Evolutionary conservation across 2,329 filamentous ascomycete genomes (phyloP).

Genomic region (Epichloe baconii): DNA sequence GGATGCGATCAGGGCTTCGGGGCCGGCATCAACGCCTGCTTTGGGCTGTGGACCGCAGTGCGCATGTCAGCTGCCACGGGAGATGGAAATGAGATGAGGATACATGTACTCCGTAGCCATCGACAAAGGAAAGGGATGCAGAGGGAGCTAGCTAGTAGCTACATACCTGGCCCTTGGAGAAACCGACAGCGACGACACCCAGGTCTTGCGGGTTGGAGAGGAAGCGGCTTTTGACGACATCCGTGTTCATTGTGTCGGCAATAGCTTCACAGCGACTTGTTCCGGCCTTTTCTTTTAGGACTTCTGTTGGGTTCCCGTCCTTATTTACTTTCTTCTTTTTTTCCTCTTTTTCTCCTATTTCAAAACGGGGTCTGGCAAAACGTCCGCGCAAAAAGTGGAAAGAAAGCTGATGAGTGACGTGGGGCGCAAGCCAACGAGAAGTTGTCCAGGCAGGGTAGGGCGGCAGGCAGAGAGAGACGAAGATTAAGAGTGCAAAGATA

Average conservation of each 20-base stretch:
- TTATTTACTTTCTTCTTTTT: not conserved
- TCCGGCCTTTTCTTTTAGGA: no score
- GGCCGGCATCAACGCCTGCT: constrained; percentile 80
- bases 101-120: no score
- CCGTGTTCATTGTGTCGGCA: constrained; percentile 32
- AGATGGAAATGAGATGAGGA: no score
- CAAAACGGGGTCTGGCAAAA: no score
- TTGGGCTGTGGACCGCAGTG: constrained; percentile 51
- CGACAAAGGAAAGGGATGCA: not conserved
- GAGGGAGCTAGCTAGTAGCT: not conserved
- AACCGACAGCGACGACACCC: constrained; percentile 87
- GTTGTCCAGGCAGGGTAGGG: no score
- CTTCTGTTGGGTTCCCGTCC: constrained; percentile 1
- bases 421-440: not conserved
- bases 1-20: constrained; percentile 74
- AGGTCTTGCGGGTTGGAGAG: constrained; percentile 67
- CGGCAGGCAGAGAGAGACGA: no score
- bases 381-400: not conserved
- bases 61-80: no score
- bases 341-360: not conserved
- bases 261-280: no score
- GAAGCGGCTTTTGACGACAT: constrained; percentile 55
- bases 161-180: constrained; percentile 86
- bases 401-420: not conserved
- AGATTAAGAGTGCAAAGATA: no score